These are phyloP conservation scores for Byssoonygena ceratinophila DNA, from an alignment of 2,329 filamentous ascomycete species.

Conservation along the genomic window DNA sequence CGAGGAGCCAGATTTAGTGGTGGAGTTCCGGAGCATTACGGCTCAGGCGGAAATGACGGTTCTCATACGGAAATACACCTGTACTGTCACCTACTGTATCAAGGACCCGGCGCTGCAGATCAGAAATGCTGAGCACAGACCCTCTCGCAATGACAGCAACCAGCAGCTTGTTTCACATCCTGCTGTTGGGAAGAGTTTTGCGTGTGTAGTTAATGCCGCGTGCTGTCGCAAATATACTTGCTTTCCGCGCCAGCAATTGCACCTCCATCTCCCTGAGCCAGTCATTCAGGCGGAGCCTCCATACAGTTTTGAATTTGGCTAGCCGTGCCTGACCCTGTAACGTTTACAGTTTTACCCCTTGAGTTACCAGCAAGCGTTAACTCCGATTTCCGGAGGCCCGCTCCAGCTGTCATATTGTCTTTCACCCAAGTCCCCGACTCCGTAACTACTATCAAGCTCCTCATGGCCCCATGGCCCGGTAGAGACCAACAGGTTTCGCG, in stretches of 20 bases:
- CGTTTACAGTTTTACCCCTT: constrained; percentile 12
- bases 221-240: too few relatives aligned
- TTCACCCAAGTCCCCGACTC: too few relatives aligned
- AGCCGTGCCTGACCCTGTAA: constrained; percentile 12
- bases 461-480: neutral
- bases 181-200: neutral
- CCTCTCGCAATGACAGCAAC: neutral
- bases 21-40: constrained; percentile 10
- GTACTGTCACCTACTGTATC: neutral
- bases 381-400: neutral
- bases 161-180: neutral
- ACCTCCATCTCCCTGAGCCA: neutral
- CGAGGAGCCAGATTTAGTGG: too few relatives aligned
- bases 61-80: neutral
- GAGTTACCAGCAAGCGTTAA: constrained; percentile 7
- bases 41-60: neutral
- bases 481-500: neutral
- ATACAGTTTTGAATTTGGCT: constrained; percentile 8
- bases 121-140: neutral
- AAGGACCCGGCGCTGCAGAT: neutral
- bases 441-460: too few relatives aligned
- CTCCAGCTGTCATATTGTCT: neutral
- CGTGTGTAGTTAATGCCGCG: neutral
- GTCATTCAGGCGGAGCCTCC: neutral
- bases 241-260: too few relatives aligned